Conservation (phyloP, 1,284 basidiomycete species). For the Pyrrhoderma noxium region DNA sequence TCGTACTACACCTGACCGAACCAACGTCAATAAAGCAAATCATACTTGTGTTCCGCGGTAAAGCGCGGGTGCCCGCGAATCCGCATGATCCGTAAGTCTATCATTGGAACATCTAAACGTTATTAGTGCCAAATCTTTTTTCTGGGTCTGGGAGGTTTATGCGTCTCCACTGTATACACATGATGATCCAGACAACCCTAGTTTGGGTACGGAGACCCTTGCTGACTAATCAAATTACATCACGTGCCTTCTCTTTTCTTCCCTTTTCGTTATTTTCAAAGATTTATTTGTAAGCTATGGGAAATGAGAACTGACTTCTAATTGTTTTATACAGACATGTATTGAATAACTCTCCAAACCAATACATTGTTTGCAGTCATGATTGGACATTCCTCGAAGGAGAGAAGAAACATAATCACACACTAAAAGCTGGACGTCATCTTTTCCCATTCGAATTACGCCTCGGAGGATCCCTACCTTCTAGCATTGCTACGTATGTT, state of each 20-base stretch:
- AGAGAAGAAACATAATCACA: conserved; percentile 70
- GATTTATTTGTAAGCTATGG: too few species aligned
- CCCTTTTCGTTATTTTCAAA: too few species aligned
- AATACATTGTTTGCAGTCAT: conserved; percentile 67
- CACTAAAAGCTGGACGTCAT: conserved; percentile 84
- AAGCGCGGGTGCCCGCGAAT: conserved; percentile 63
- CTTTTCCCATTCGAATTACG: conserved; percentile 84
- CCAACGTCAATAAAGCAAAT: conserved; percentile 83
- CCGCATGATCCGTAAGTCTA: conserved; percentile 62
- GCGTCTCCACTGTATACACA: too few species aligned
- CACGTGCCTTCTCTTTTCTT: too few species aligned
- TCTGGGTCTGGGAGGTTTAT: too few species aligned
- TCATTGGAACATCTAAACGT: background rate
- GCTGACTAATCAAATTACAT: too few species aligned
- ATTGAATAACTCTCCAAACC: conserved; percentile 39
- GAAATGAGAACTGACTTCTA: too few species aligned
- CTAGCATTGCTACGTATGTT: conserved; percentile 55
- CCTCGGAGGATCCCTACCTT: conserved; percentile 77
- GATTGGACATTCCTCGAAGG: conserved; percentile 88
- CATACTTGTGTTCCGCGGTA: conserved; percentile 76
- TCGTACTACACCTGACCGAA: conserved; percentile 74
- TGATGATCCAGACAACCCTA: too few species aligned
- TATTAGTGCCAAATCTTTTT: too few species aligned
- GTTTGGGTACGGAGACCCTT: too few species aligned
- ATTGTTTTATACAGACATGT: conserved; percentile 20